Base-by-base conservation (phyloP, 75 land plant species). In the Azolla pinnata region DNA sequence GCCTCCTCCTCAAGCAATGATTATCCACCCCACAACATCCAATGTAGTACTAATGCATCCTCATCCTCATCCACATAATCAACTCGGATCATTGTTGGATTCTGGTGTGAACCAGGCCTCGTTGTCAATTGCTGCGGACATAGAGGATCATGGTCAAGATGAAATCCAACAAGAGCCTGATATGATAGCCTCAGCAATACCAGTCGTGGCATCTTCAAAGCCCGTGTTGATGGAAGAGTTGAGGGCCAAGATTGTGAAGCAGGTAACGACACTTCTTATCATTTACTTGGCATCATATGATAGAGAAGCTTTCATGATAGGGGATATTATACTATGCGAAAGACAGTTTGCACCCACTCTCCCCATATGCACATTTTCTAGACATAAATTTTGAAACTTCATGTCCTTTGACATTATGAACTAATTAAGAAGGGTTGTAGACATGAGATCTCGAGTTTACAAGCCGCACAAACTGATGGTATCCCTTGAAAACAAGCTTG, bases 171-270 rank as follows among this genome's bases (percentile, higher is more conserved):
- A 52, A 3, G 25, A 23, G 5, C 4, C 14, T 2, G 29, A 52
- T 7, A 21, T 24, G 26, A 29, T 68, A 12, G 60, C 33, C 9
- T 40, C 34, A 20, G 16, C 54, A 26, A 18, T 17, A 10, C n/a
- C n/a, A n/a, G n/a, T n/a, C n/a, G n/a, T n/a, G n/a, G 63, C 17
- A 33, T 28, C 51, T 40, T 19, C 28, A 9, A 70, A 64, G 47
- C 67, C 66, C 23, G 66, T 62, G 19, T 66, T 82, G 23, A 64
- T 70, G 7, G 85, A 78, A 44, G 78, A 83, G 64, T 71, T 79
- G n/a, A 72, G 71, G 21, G 63, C 62, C 24, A 70, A 71, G 66
- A 75, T 83, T 55, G 73, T 79, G 25, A 68, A 73, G 74, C 86
- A 83, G 82, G 86, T 64, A 65, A 46, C 3, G n/a, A n/a, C n/a